Conservation (phyloP, 2,329 filamentous ascomycete species). For the Ramichloridium luteum region DNA sequence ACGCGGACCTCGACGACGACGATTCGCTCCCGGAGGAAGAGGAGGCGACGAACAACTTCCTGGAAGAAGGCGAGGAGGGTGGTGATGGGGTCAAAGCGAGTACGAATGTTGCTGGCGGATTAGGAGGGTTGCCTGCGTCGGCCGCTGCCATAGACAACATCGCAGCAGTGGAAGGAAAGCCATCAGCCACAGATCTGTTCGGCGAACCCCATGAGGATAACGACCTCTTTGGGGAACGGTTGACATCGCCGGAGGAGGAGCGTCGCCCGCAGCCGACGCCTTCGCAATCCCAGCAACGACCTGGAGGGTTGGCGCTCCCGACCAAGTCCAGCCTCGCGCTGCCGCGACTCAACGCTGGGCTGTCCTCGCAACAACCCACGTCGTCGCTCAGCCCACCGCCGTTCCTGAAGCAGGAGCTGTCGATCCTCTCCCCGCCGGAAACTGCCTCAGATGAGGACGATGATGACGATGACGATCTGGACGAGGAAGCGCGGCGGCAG, state of each 20-base stretch:
- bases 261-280: constrained; percentile 10
- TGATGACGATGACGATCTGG: constrained; percentile 18
- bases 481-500: constrained; percentile 6
- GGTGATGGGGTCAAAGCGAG: constrained; percentile 7
- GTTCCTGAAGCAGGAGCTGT: constrained; percentile 12
- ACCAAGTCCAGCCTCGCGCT: constrained; percentile 20
- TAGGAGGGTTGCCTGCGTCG: constrained; percentile 8
- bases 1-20: constrained; percentile 80
- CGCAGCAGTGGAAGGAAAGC: constrained; percentile 10
- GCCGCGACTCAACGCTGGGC: constrained; percentile 10
- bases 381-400: constrained; percentile 18
- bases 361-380: constrained; percentile 5
- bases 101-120: constrained; percentile 8
- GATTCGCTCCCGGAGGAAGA: constrained; percentile 81
- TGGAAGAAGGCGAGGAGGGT: constrained; percentile 11
- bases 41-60: constrained; percentile 26
- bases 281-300: constrained; percentile 12
- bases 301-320: constrained; percentile 22
- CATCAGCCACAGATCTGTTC: constrained; percentile 48
- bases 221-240: constrained; percentile 27
- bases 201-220: constrained; percentile 43
- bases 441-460: constrained; percentile 18
- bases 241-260: constrained; percentile 22
- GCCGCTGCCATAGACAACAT: constrained; percentile 13
- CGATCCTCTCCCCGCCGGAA: constrained; percentile 14